Percentiles rank a stretch among this genome's conserved stretches.
phyloP scores from a whole-genome alignment of 208 protist genomes.

The Crithidia brevicula region DNA sequence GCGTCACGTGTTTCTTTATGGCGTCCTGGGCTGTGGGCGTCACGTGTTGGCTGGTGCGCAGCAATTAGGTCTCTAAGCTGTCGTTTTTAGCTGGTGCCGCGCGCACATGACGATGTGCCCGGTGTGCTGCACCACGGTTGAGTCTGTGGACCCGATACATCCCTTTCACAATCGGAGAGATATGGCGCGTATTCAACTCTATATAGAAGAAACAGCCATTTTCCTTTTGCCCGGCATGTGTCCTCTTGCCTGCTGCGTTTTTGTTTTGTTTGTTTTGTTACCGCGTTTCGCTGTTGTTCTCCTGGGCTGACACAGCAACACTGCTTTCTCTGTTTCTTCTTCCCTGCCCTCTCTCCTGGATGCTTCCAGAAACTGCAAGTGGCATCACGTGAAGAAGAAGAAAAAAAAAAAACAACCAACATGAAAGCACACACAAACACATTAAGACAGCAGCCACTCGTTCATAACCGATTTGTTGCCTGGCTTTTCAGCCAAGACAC shows the following conservation, averaged over 20 bases:
- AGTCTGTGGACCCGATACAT: too few relatives aligned
- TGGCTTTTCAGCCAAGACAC: too few relatives aligned
- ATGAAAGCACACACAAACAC: too few relatives aligned
- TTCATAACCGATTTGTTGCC: too few relatives aligned
- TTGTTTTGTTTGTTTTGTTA: background rate
- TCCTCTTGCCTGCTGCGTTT: background rate
- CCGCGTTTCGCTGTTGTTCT: too few relatives aligned
- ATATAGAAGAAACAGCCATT: too few relatives aligned
- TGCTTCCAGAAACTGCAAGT: conserved; percentile 7
- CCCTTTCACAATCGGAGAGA: too few relatives aligned
- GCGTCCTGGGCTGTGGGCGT: conserved; percentile 21
- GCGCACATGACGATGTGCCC: too few relatives aligned
- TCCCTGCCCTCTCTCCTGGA: conserved; percentile 1
- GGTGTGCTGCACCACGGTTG: too few relatives aligned
- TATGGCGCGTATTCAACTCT: too few relatives aligned
- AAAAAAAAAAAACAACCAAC: conserved; percentile 4
- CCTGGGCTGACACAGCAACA: background rate
- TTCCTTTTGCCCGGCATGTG: background rate
- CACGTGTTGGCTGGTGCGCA: conserved; percentile 17
- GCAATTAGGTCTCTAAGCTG: too few relatives aligned
- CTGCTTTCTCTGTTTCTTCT: background rate
- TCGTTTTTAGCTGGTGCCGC: background rate
- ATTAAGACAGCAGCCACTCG: too few relatives aligned
- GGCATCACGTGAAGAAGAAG: background rate
- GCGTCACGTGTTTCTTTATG: conserved; percentile 14